Base-by-base conservation (phyloP, 179 eudicot genomes). In the Camellia oleifera region DNA sequence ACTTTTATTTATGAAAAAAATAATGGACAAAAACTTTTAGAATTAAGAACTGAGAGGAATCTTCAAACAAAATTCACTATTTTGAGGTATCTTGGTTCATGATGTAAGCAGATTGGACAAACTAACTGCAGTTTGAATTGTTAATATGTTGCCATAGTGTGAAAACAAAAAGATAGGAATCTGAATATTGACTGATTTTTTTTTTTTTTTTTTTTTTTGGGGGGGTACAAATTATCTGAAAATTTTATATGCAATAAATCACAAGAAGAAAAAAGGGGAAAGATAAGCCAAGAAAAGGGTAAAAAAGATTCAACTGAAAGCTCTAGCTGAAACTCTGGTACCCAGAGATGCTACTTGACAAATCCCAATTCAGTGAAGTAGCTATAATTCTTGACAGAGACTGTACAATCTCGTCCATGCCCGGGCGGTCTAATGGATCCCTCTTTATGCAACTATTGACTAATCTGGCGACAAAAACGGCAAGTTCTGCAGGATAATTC, bases 351-450 rank as follows among this genome's bases (percentile, higher is more conserved):
- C 83, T 84, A 54, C 83, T 68, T 5, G 91, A 79, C 72, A 82
- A 58, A 77, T 92, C 94, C 90, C 91, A 89, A 63, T 88, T 79
- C 77, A 80, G 76, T 3, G 92, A 86, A 68, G 81, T 65, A 62
- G 79, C 87, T 82, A 89, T 56, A 63, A 85, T 82, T 78, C 87
- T 91, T 20, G 95, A 87, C 42, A 91, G 80, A 76, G 82, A 77
- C 85, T 84, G 86, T 46, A 91, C 88, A 58, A 85, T 75, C 69
- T 92, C 95, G 50, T 89, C 94, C 98, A 89, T 94, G 63, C 85
- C 89, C 0, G 93, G 93, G 7, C 93, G 88, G 71, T 74, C 78
- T 14, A 87, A 84, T 13, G 89, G 94, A 72, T 91, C 93, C 74
- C 83, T 85, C 56, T 76, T 80, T 11, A 93, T 76, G 81, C 97